Evolutionary conservation across 2,329 filamentous ascomycete genomes (phyloP), one percentile per base, ranked within the genome.

Genomic region (Fusarium aywerte): DNA sequence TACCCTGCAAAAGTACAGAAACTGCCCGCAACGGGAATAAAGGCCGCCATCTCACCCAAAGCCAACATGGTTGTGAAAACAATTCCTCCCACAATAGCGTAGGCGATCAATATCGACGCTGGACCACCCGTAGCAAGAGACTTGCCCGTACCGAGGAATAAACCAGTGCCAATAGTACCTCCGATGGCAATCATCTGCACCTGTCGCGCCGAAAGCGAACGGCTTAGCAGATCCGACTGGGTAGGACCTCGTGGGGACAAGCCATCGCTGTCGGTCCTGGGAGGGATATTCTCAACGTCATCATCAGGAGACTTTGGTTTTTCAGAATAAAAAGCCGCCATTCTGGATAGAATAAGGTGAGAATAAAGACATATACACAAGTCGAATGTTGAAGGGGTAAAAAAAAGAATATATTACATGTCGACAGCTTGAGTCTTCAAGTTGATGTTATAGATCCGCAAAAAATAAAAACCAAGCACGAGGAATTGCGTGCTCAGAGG

Each of bases 131-230:
- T 87, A 2, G 85, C 82, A 36, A 90, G 76, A 5, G 86, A 84
- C 71, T 85, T 86, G 11, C 87, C 87, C 1, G 86, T 88, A 29
- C 87, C 87, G 7, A 90, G 79, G 66, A 90, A 90, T 5, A 90
- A 76, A 4, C 87, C 87, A 0, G 87, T 89, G 10, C 85, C 85
- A 44, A 87, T 87, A 2, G 84, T 87, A 33, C 85, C 85, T 20
- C 83, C 85, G 47, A 87, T 85, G 40, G 88, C 88, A 62, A 90
- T 88, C 87, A 90, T 89, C 77, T 90, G 87, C 12, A 90, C 85
- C 74, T 90, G 88, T n/a, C 87, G 83, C 16, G 85, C 76, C 4
- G 85, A 86, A 13, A 89, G 80, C 39, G 84, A 82, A 7, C 87
- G 84, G 20, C 80, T 80, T 12, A 90, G 79, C 52, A 78, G 79